Base-by-base conservation (phyloP, 2,329 filamentous ascomycete genomes). In the Diaporthe longicolla region DNA sequence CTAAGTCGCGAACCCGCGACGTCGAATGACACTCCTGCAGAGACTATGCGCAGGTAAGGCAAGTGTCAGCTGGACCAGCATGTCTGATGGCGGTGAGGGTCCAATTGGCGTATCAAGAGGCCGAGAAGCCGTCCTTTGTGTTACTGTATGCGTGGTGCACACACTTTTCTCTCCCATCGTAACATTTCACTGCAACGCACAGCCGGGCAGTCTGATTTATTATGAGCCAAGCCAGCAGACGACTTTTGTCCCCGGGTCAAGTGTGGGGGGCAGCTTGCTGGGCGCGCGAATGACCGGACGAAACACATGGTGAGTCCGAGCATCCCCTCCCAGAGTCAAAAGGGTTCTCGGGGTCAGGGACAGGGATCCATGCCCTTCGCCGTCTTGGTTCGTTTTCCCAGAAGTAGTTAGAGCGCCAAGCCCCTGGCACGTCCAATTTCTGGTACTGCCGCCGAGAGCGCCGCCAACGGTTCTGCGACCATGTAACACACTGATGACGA, bases 401-500 rank as follows among this genome's bases (percentile, higher is more conserved):
- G 35, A 13, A 17, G 24, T 10, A 43, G 63, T 37, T 66, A 66
- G 21, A 66, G 63, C 45, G 55, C 65, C 72, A 40, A 54, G 58
- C 24, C 24, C 21, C 37, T 58, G 37, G 57, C 43, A 45, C n/a
- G 61, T 59, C 15, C 58, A 59, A 37, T 71, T 74, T 72, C 59
- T 70, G 54, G 65, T 68, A 72, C 73, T 72, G 70, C 73, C 73
- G 73, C 73, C 70, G 73, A 68, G 50, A 74, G 73, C 73, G 73
- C 73, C 63, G 59, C 58, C 58, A 65, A 65, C 59, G 59, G 59
- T 43, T 10, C 24, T 65, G 59, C 57, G 37, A 54, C 48, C 61
- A 57, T 61, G 26, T 40, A 35, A 35, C 71, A 66, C 71, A 57
- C 15, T 29, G 52, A 40, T 66, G 71, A 68, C 71, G 52, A 73